Base-by-base conservation (phyloP, 2,329 filamentous ascomycete genomes). In the Penicillium sp. region DNA sequence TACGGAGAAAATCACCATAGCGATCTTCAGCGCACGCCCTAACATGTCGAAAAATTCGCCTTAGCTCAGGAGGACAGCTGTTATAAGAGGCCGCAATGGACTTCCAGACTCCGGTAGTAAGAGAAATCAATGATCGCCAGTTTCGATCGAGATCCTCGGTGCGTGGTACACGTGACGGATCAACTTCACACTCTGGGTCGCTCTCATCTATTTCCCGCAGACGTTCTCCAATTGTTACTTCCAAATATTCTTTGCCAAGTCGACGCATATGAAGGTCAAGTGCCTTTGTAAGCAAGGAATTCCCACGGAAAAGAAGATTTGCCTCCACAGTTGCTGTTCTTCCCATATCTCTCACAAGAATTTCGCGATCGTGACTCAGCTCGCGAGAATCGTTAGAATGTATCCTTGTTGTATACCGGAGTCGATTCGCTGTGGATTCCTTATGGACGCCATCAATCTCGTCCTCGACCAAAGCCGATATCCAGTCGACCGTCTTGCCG, bases 201-300 rank as follows among this genome's bases (percentile, higher is more conserved):
- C 89, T 85, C 63, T 93, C 89, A 67, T 96, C 94, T 70, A 99
- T 96, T 68, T 96, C 90, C 54, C 83, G 81, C 40, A 99, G 83
- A 72, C 92, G 94, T 48, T 92, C 88, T n/a, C 86, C 86, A 34
- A 99, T 80, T 0, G 91, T 88, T 46, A 95, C 90, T 63, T 95
- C 90, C 1, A 99, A 77, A 66, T 96, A 99, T 63, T 97, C 92
- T 63, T 92, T 93, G 37, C 94, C 94, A 1, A 97, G 79, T 9
- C 94, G 86, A 54, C 92, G 90, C 94, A 99, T 97, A 71, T 99
- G 92, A 55, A 91, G 89, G 71, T 99, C 94, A 40, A 99, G 81
- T 1, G 92, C 88, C 71, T 97, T 95, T 0, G 94, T 99, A 24
- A 97, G 81, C 9, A 99, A 79, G 0, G 94, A 95, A 67, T 99